phyloP scores from a whole-genome alignment of 495 filamentous ascomycete genomes.

The Apiosordaria backusii region DNA sequence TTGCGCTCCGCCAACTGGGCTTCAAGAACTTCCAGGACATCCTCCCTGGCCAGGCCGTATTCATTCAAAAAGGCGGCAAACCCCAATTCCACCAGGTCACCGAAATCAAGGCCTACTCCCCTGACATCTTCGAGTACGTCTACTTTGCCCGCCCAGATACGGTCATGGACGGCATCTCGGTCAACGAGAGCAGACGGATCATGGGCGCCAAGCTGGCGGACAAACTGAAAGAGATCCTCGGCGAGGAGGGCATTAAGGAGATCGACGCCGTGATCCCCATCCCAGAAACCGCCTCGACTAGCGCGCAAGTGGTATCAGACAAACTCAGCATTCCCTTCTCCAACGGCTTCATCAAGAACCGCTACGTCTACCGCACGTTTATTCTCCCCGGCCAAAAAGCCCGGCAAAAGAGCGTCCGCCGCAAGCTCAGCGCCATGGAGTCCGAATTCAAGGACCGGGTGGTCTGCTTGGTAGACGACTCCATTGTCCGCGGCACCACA shows the following conservation, averaged over 20 bases:
- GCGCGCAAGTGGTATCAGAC: constrained; percentile 75
- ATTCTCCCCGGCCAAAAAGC: constrained; percentile 89
- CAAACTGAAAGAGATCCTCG: constrained; percentile 69
- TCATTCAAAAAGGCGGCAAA: constrained; percentile 77
- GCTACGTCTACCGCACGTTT: constrained; percentile 94
- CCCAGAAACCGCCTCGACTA: constrained; percentile 59
- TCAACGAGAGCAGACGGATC: constrained; percentile 81
- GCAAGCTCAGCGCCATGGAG: constrained; percentile 80
- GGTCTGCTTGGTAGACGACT: constrained; percentile 87
- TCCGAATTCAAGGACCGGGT: constrained; percentile 82
- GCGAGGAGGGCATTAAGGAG: constrained; percentile 68
- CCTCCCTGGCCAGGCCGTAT: constrained; percentile 86
- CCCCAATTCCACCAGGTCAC: constrained; percentile 78
- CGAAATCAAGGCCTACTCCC: constrained; percentile 67
- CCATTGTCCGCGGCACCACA: constrained; percentile 90
- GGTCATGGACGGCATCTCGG: constrained; percentile 88
- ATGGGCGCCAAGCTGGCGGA: constrained; percentile 89
- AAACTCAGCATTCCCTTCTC: constrained; percentile 75
- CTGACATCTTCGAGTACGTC: constrained; percentile 91
- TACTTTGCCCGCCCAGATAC: constrained; percentile 88
- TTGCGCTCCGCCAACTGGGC: constrained; percentile 83
- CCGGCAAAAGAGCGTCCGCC: constrained; percentile 72
- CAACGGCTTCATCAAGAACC: constrained; percentile 78
- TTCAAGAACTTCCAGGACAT: constrained; percentile 82
- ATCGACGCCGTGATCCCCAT: constrained; percentile 68